Evolutionary conservation across 345 rosid genomes (phyloP).

Genomic region (Pseudoturritis turrita): DNA sequence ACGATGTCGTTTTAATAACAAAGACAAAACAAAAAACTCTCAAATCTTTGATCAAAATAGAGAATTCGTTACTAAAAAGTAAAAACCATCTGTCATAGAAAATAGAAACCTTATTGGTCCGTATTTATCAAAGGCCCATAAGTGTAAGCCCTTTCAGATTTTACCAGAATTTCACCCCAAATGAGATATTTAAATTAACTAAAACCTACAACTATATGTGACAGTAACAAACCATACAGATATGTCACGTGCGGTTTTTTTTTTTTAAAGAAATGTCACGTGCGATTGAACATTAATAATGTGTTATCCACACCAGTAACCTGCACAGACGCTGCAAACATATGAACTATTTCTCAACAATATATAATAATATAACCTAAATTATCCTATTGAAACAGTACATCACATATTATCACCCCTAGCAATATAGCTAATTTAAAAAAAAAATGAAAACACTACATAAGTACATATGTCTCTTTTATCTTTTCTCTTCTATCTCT

Average conservation of each 20-base stretch:
- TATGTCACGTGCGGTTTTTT: too few species aligned
- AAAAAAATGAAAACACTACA: background rate
- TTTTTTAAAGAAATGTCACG: background rate
- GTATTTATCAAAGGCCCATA: background rate
- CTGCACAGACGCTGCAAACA: too few species aligned
- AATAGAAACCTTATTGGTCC: background rate
- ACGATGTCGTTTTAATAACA: too few species aligned
- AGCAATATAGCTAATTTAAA: background rate
- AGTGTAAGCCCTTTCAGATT: conserved; percentile 11
- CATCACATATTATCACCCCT: background rate
- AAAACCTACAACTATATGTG: background rate
- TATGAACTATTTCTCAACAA: background rate
- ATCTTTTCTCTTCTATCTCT: background rate
- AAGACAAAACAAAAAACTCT: too few species aligned
- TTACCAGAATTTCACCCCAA: too few species aligned
- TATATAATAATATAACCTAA: background rate
- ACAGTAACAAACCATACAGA: background rate
- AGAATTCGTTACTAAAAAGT: too few species aligned
- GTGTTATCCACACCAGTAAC: too few species aligned
- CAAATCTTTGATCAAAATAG: too few species aligned
- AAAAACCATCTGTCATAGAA: background rate
- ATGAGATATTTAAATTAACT: too few species aligned
- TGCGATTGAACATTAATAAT: background rate
- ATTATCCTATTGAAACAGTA: background rate
- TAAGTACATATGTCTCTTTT: background rate